Conservation (phyloP, 2,329 filamentous ascomycete species). For the Didymella glomerata region DNA sequence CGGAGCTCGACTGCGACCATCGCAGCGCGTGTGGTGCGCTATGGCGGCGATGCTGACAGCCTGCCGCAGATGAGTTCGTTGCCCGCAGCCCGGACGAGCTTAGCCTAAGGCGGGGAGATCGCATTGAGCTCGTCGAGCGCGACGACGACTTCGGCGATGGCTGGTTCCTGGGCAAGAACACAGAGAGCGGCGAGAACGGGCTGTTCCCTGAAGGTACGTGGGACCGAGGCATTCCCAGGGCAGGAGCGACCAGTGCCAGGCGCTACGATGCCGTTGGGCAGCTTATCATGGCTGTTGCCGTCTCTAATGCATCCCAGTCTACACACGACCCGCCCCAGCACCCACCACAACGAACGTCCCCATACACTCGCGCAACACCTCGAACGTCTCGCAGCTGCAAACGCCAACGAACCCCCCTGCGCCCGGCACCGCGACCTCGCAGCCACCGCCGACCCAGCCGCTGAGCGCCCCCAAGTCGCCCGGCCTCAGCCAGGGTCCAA, state of each 20-base stretch:
- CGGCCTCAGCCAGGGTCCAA: slow-evolving; percentile 27
- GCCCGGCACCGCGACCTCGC: slow-evolving; percentile 32
- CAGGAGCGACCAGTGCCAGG: not conserved
- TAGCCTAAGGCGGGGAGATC: slow-evolving; percentile 83
- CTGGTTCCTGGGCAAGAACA: slow-evolving; percentile 81
- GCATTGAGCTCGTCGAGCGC: slow-evolving; percentile 82
- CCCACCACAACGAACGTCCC: slow-evolving; percentile 36
- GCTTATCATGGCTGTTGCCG: slow-evolving; percentile 4
- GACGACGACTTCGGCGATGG: slow-evolving; percentile 91
- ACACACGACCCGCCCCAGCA: slow-evolving; percentile 67
- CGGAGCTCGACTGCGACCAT: not conserved
- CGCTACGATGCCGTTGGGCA: not conserved
- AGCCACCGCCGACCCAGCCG: slow-evolving; percentile 21
- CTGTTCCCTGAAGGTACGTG: slow-evolving; percentile 80
- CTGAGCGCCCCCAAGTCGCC: slow-evolving; percentile 20
- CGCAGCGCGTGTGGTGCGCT: not conserved
- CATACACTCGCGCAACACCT: slow-evolving; percentile 43
- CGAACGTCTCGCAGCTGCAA: slow-evolving; percentile 32
- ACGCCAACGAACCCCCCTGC: slow-evolving; percentile 18
- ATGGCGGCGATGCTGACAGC: slow-evolving; percentile 17
- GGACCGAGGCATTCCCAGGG: not conserved
- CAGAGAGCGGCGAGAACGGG: slow-evolving; percentile 76
- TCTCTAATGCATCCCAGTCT: slow-evolving; percentile 58
- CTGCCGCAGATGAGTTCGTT: slow-evolving; percentile 79
- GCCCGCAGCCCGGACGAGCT: slow-evolving; percentile 94